Evolutionary conservation across 2,329 filamentous ascomycete species (phyloP).

Genomic region (Fusarium sp.): DNA sequence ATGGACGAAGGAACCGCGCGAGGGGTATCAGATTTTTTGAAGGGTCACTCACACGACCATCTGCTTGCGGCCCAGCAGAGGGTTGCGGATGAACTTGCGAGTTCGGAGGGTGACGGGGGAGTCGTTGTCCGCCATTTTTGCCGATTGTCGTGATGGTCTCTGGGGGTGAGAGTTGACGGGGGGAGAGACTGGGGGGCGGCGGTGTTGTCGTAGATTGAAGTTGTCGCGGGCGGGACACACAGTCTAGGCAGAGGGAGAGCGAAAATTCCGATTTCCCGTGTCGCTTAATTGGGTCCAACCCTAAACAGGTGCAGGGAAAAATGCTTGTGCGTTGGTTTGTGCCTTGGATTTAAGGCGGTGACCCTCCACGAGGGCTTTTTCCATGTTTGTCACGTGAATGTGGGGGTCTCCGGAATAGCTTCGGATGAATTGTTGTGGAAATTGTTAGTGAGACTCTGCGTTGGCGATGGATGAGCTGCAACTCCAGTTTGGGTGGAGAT

Average conservation of each 20-base stretch:
- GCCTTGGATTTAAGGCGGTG: slow-evolving; percentile 33
- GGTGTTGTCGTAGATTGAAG: slow-evolving; percentile 47
- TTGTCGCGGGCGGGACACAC: slow-evolving; percentile 45
- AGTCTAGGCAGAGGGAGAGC: slow-evolving; percentile 44
- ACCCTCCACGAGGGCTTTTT: slow-evolving; percentile 21
- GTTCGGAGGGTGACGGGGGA: slow-evolving; percentile 88
- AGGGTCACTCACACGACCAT: slow-evolving; percentile 93
- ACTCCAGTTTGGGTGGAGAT: slow-evolving; percentile 40
- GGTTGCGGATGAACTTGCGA: slow-evolving; percentile 99
- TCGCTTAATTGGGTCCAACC: slow-evolving; percentile 61
- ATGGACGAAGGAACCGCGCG: slow-evolving; percentile 14
- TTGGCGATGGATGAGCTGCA: slow-evolving; percentile 27
- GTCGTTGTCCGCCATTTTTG: slow-evolving; percentile 89
- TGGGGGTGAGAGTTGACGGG: slow-evolving; percentile 48
- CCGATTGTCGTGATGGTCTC: slow-evolving; percentile 58
- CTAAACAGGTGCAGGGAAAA: slow-evolving; percentile 48
- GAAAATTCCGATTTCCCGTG: slow-evolving; percentile 53
- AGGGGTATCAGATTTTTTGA: slow-evolving; percentile 17
- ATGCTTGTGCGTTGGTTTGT: slow-evolving; percentile 25
- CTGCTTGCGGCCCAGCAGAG: slow-evolving; percentile 98
- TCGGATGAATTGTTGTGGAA: slow-evolving; percentile 8
- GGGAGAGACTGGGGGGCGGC: slow-evolving; percentile 46
- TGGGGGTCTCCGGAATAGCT: slow-evolving; percentile 14
- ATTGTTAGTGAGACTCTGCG: slow-evolving; percentile 14
- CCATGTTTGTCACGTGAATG: slow-evolving; percentile 32